phyloP scores from a whole-genome alignment of 2,329 filamentous ascomycete species.

The Cordyceps militaris region DNA sequence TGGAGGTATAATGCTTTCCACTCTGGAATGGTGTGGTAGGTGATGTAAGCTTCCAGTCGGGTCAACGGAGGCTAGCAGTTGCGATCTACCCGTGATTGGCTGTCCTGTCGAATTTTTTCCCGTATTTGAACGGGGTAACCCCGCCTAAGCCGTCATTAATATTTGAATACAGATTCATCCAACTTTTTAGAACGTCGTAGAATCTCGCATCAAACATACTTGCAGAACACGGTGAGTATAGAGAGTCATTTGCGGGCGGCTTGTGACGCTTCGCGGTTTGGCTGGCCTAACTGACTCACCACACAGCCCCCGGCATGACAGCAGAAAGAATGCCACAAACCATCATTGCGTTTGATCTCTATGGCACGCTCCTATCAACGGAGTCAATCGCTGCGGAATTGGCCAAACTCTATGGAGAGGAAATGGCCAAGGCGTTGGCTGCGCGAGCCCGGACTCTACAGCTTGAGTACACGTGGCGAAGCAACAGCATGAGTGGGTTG shows the following conservation, averaged over 20 bases:
- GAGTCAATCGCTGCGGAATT: slow-evolving; percentile 58
- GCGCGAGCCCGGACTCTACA: slow-evolving; percentile 61
- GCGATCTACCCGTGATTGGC: slow-evolving; percentile 1
- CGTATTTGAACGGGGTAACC: neutral
- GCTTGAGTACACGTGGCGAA: slow-evolving; percentile 70
- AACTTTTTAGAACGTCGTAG: neutral
- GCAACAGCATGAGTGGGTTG: slow-evolving; percentile 64
- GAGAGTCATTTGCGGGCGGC: neutral
- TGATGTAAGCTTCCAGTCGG: slow-evolving; percentile 4
- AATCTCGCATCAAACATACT: neutral
- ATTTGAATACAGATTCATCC: neutral
- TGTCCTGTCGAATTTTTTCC: neutral
- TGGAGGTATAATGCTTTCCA: neutral
- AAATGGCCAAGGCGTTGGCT: slow-evolving; percentile 50
- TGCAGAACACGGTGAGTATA: neutral
- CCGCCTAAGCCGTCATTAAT: neutral
- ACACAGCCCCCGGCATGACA: neutral
- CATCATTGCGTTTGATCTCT: slow-evolving; percentile 66
- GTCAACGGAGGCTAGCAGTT: slow-evolving; percentile 2
- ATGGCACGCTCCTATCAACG: slow-evolving; percentile 68
- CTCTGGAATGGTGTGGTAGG: neutral
- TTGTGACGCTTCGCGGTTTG: neutral
- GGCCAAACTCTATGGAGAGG: slow-evolving; percentile 47
- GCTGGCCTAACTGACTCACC: slow-evolving; percentile 3
- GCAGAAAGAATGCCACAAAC: slow-evolving; percentile 23